These are phyloP conservation scores for Huntiella savannae DNA, from an alignment of 2,329 filamentous ascomycete genomes.

Conservation along the genomic window DNA sequence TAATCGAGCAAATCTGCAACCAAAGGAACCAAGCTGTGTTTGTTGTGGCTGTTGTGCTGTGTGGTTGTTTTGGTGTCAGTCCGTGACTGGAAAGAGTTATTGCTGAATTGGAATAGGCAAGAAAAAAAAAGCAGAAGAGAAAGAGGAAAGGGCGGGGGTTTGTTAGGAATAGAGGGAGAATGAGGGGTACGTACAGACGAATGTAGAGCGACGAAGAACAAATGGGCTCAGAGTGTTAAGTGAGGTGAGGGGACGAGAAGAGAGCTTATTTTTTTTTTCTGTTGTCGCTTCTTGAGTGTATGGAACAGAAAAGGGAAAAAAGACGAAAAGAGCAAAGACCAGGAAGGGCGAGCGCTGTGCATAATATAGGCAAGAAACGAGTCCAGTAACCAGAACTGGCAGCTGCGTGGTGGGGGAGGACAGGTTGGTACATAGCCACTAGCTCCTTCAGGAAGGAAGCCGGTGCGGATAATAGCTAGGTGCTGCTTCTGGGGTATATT, in stretches of 20 bases:
- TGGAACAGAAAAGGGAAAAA: conserved; percentile 9
- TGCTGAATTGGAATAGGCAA: conserved; percentile 1
- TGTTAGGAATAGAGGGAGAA: not conserved
- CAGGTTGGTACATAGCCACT: too few relatives aligned
- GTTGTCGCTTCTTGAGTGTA: conserved; percentile 1
- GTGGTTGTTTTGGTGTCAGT: not conserved
- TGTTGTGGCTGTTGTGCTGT: too few relatives aligned
- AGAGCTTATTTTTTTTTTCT: not conserved
- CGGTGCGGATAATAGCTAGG: too few relatives aligned
- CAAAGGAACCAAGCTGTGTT: too few relatives aligned
- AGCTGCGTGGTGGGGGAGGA: too few relatives aligned
- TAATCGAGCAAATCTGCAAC: too few relatives aligned
- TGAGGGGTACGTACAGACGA: too few relatives aligned
- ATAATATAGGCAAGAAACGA: conserved; percentile 7
- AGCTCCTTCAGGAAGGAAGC: too few relatives aligned
- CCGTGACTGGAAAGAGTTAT: not conserved
- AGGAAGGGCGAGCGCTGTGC: conserved; percentile 8
- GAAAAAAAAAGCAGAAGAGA: not conserved
- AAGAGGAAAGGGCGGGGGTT: not conserved
- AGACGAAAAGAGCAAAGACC: conserved; percentile 10
- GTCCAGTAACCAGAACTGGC: not conserved
- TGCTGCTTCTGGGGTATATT: too few relatives aligned
- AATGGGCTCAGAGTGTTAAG: not conserved
- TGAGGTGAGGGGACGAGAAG: not conserved
- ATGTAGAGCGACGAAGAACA: too few relatives aligned